Evolutionary conservation across 352 stramenopile species (phyloP), one percentile per base, ranked within the genome.

Genomic region (Peronospora farinosa): DNA sequence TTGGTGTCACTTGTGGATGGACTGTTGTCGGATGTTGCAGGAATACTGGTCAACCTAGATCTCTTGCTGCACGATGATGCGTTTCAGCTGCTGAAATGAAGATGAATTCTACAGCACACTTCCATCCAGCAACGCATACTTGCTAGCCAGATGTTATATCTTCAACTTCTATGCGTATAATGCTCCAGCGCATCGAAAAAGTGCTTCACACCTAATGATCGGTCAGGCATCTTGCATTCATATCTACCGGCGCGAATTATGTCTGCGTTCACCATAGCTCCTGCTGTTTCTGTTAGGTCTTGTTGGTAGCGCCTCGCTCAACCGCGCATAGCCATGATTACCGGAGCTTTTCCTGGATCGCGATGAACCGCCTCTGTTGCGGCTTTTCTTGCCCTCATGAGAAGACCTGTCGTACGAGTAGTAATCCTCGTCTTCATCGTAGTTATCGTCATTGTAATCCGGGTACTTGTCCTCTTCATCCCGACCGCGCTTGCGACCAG

Each of bases 31-130:
- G 11, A 5, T 13, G 11, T 13, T 33, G 28, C 28, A 33, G 8
- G 21, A 44, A 44, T 53, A 46, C 15, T 37, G 44, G 38, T 54
- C 12, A 27, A 27, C 23, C 23, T 27, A 27, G 71, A 85, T 50
- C 41, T 43, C 51, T 74, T 77, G 42, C 37, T 77, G 7, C 82
- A 69, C 45, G 68, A 80, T 16, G 65, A 60, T 40, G 63, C 75
- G 32, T 51, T 63, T 31, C 78, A 71, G 44, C 30, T 83, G 27
- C 41, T 77, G 21, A 60, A 61, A 21, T 67, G 38, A 47, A 74
- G 71, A 60, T 67, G 57, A 54, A 57, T 52, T 62, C 43, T 47
- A 54, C 41, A 57, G 40, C 51, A 47, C 13, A 43, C 17, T 43
- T 40, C n/a, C 15, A 51, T 15, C 45, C 47, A 51, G 11, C 37